Evolutionary conservation across 2,329 filamentous ascomycete genomes (phyloP), one percentile per base, ranked within the genome.

Genomic region (Fusarium secorum): DNA sequence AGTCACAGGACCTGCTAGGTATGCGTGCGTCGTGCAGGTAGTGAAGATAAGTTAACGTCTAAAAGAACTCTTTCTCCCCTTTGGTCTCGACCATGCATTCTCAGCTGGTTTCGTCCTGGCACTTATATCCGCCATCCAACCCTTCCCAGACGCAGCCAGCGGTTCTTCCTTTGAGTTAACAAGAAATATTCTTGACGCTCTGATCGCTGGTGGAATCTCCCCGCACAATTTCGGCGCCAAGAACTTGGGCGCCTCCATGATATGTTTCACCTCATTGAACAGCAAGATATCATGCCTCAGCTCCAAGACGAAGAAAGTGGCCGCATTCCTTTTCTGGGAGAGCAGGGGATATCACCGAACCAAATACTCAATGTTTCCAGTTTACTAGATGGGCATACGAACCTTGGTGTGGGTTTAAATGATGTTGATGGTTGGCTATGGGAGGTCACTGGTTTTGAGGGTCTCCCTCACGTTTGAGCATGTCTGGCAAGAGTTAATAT

Each of bases 401-500:
- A 20, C 4, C 13, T 52, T 4, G 22, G 17, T 24, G 32, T 9
- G 4, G 24, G 38, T n/a, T 1, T 52, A 2, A 8, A 52, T 28
- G 48, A 33, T 13, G 48, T 17, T 2, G 38, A 52, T 36, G 13
- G 18, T 20, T 52, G 33, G 49, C 18, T 52, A 13, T 38, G 49
- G 49, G 49, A 38, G 3, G 6, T 20, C 6, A 35, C 13, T 38
- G 24, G 6, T 3, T 38, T 28, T 2, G 49, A 38, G 24, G 33
- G 10, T 8, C 32, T 28, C 1, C 24, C 4, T 11, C 9, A 9
- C 5, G 6, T 18, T 49, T 24, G 1, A 49, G 0, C 44, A 13
- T 46, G 4, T 28, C 42, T 30, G 3, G 4, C 28, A 1, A 14
- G 0, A 18, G 14, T n/a, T 15, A 1, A n/a, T 11, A 5, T n/a